phyloP scores from a whole-genome alignment of 129 eudicot genomes.

The Lactuca sativa region DNA sequence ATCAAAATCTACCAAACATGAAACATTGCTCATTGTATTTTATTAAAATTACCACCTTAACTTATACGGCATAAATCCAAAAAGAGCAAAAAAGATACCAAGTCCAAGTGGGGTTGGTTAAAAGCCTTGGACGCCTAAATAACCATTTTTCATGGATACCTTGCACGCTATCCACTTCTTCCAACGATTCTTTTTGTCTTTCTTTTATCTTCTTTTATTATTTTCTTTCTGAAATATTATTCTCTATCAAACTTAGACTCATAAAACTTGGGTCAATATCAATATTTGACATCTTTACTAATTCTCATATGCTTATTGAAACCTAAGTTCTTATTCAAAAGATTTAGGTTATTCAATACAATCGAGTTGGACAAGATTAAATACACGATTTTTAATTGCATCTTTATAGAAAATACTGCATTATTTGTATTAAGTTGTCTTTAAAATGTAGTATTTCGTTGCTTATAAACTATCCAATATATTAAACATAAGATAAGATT shows the following conservation, averaged over 20 bases:
- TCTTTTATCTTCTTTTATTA: not conserved
- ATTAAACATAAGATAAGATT: not conserved
- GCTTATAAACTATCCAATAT: not conserved
- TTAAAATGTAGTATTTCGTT: not conserved
- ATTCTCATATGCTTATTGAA: not conserved
- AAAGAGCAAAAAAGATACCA: not conserved
- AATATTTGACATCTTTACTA: not conserved
- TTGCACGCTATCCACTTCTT: constrained; percentile 51
- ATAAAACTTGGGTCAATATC: not conserved
- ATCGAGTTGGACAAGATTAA: not conserved
- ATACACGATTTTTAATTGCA: too few species aligned
- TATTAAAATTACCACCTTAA: not conserved
- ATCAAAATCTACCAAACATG: too few species aligned
- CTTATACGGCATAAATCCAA: not conserved
- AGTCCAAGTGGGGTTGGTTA: constrained; percentile 28
- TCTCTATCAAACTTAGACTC: not conserved
- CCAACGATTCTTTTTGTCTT: constrained; percentile 4
- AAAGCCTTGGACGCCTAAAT: constrained; percentile 27
- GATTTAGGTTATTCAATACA: not conserved
- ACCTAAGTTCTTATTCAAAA: not conserved
- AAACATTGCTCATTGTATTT: not conserved
- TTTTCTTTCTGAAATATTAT: not conserved
- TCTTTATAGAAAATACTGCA: too few species aligned
- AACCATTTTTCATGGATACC: constrained; percentile 41
- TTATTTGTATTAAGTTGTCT: too few species aligned